Conservation (phyloP, 352 stramenopile species). For the Pythium grandisporangium region DNA sequence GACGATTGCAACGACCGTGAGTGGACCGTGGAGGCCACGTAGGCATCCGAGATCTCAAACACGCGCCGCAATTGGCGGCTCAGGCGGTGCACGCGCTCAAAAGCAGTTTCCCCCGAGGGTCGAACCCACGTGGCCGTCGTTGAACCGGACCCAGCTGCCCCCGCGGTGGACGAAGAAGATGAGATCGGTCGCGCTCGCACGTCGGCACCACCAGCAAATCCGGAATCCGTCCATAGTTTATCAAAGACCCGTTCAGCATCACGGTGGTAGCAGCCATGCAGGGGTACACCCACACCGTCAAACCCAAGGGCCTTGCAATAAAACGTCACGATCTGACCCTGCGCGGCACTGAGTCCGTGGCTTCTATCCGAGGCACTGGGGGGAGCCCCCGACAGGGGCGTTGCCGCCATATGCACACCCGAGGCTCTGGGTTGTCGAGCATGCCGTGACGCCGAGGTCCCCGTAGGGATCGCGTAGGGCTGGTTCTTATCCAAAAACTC, state of each 20-base stretch:
- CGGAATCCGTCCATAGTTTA: constrained; percentile 59
- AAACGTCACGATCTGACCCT: constrained; percentile 68
- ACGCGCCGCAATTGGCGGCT: constrained; percentile 59
- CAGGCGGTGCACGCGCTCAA: constrained; percentile 60
- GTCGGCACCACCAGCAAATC: constrained; percentile 15
- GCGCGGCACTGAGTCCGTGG: constrained; percentile 41
- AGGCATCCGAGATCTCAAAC: constrained; percentile 83
- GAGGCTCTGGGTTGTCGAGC: too few relatives aligned
- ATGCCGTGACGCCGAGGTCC: constrained; percentile 3
- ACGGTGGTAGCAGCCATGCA: constrained; percentile 69
- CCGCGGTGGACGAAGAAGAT: constrained; percentile 9
- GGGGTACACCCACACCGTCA: constrained; percentile 49
- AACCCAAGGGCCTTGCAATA: constrained; percentile 76
- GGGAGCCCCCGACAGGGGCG: too few relatives aligned
- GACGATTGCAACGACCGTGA: constrained; percentile 22
- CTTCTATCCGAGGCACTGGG: background rate
- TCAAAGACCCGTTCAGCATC: constrained; percentile 80
- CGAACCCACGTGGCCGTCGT: too few relatives aligned
- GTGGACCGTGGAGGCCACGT: constrained; percentile 70
- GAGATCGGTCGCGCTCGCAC: constrained; percentile 10
- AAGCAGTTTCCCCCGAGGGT: constrained; percentile 12
- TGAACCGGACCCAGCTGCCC: too few relatives aligned
- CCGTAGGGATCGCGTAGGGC: constrained; percentile 43
- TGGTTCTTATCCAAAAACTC: constrained; percentile 60
- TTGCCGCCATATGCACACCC: too few relatives aligned